Percentiles rank a stretch among this genome's conserved stretches.
Evolutionary conservation across 2,329 filamentous ascomycete genomes (phyloP).

Genomic region (Colletotrichum sp.): DNA sequence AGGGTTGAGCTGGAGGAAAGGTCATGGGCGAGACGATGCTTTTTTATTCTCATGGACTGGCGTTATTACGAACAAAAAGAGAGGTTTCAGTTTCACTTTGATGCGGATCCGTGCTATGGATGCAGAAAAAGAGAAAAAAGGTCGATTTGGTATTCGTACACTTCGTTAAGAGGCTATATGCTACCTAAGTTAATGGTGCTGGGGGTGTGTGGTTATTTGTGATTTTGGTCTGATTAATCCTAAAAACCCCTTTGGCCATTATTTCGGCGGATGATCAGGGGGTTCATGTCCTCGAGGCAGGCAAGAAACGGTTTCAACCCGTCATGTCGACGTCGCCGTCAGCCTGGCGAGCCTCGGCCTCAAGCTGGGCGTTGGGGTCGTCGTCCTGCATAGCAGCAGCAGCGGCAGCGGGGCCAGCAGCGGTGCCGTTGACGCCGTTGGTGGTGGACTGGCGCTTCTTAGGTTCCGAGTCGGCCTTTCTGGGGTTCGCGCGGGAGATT

Average conservation of each 20-base stretch:
- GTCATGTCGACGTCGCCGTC: conserved; percentile 66
- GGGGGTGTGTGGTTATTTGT: not conserved
- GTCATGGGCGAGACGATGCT: not conserved
- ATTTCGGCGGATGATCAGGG: not conserved
- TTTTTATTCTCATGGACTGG: conserved; percentile 1
- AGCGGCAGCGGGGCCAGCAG: not conserved
- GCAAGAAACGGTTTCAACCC: conserved; percentile 38
- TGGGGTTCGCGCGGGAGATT: conserved; percentile 52
- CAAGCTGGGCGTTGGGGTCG: conserved; percentile 58
- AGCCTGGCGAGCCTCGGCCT: conserved; percentile 57
- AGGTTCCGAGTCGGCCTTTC: conserved; percentile 43
- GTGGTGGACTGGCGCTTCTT: conserved; percentile 27
- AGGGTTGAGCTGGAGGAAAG: conserved; percentile 49
- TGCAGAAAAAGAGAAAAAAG: not conserved
- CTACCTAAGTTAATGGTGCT: not conserved
- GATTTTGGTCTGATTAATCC: not conserved
- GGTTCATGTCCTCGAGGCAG: not conserved
- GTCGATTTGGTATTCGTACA: conserved; percentile 1
- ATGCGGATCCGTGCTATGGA: not conserved
- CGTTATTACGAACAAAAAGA: conserved; percentile 6
- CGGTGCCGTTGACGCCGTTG: conserved; percentile 21
- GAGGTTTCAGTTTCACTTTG: not conserved
- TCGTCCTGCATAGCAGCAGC: conserved; percentile 23
- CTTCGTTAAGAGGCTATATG: not conserved
- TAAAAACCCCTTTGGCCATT: not conserved